Evolutionary conservation across 768 basidiomycete genomes (phyloP).

Genomic region (Exidia glandulosa): DNA sequence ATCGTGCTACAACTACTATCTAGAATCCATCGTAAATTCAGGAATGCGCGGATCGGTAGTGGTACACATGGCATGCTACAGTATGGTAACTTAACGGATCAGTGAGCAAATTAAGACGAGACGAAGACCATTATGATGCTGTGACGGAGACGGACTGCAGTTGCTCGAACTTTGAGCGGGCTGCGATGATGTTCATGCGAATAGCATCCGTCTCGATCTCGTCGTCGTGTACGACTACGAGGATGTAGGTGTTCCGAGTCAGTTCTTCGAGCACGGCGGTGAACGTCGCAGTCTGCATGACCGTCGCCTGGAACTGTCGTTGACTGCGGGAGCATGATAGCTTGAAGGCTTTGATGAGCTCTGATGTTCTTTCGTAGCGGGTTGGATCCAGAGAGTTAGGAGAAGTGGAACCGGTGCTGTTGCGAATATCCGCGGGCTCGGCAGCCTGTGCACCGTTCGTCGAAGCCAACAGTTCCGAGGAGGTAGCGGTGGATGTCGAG

Average conservation of each 20-base stretch:
- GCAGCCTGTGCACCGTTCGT: not conserved
- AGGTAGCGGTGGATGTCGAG: constrained; percentile 23
- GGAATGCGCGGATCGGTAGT: too few species aligned
- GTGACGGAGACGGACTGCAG: constrained; percentile 35
- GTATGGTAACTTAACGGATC: too few species aligned
- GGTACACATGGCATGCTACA: too few species aligned
- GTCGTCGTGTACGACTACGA: constrained; percentile 82
- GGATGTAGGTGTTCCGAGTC: constrained; percentile 86
- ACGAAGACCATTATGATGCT: too few species aligned
- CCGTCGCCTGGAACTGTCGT: constrained; percentile 76
- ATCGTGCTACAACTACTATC: too few species aligned
- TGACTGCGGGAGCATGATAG: constrained; percentile 77
- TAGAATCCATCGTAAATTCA: too few species aligned
- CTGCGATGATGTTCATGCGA: constrained; percentile 78
- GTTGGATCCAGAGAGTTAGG: constrained; percentile 43
- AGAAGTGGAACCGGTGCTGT: constrained; percentile 6
- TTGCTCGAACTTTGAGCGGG: constrained; percentile 80
- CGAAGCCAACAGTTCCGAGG: not conserved
- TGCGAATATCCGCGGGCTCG: constrained; percentile 10
- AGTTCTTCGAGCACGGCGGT: constrained; percentile 86
- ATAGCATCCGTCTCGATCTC: constrained; percentile 84
- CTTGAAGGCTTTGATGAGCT: constrained; percentile 93
- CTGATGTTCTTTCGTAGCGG: constrained; percentile 79
- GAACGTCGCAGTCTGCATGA: constrained; percentile 78
- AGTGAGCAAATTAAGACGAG: not conserved